Percentiles rank a stretch among this genome's conserved stretches.
These are phyloP conservation scores for Triticum monococcum DNA, from an alignment of 176 grass and related monocot genomes.

Conservation along the genomic window DNA sequence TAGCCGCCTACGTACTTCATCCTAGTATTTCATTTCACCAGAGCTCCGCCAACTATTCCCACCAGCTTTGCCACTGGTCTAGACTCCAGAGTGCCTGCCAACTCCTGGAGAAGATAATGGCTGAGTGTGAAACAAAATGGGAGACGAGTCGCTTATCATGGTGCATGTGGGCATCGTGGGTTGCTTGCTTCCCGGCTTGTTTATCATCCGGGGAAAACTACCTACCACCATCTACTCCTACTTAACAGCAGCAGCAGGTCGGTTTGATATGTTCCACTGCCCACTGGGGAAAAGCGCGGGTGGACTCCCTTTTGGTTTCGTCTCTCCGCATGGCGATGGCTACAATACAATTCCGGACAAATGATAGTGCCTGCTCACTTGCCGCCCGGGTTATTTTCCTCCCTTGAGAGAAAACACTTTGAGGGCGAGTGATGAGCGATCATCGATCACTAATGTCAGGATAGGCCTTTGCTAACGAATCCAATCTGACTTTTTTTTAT, in stretches of 20 bases:
- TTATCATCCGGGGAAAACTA: constrained; percentile 23
- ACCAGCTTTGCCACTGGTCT: background rate
- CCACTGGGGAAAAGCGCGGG: background rate
- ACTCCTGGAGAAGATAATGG: background rate
- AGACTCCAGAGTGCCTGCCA: background rate
- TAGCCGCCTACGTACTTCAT: background rate
- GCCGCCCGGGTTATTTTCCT: background rate
- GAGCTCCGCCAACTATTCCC: no score
- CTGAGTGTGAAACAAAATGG: background rate
- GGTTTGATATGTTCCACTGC: background rate
- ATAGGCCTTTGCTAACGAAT: constrained; percentile 12
- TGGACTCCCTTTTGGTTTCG: background rate
- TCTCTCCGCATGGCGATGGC: background rate
- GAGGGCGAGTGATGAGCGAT: constrained; percentile 5
- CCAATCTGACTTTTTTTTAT: background rate
- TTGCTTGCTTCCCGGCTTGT: background rate
- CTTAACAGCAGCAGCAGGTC: background rate
- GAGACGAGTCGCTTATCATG: background rate
- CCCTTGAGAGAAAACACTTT: background rate
- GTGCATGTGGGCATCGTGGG: constrained; percentile 10
- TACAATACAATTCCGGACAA: background rate
- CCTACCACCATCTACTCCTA: constrained; percentile 28
- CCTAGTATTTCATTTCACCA: no score
- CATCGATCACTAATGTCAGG: background rate
- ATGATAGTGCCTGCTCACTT: background rate